Evolutionary conservation across 805 yeast genomes (phyloP).

Genomic region (Brettanomyces custersianus): DNA sequence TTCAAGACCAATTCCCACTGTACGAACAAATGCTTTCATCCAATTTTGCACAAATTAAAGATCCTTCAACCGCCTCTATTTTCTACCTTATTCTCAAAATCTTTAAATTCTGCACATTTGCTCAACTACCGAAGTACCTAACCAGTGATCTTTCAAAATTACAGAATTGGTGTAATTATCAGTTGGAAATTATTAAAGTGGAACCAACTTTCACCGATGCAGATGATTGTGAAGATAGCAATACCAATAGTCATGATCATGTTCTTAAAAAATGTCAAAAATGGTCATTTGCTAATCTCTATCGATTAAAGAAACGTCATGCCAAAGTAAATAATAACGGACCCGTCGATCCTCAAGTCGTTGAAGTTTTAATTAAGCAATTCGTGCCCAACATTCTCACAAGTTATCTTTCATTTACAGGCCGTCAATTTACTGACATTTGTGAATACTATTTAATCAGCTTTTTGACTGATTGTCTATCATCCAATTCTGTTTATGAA

Average conservation of each 20-base stretch:
- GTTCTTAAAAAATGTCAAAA: constrained; percentile 47
- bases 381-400: constrained; percentile 65
- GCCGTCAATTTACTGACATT: constrained; percentile 61
- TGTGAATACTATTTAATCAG: constrained; percentile 54
- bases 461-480: constrained; percentile 51
- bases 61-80: constrained; percentile 1
- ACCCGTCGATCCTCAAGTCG: constrained; percentile 6
- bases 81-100: constrained; percentile 58
- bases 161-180: constrained; percentile 63
- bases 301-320: constrained; percentile 58
- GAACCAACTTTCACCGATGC: constrained; percentile 32
- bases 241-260: background rate
- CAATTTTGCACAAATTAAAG: constrained; percentile 3
- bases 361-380: constrained; percentile 33
- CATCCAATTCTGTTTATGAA: constrained; percentile 50
- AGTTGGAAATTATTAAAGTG: constrained; percentile 50
- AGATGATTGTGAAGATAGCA: constrained; percentile 9
- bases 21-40: constrained; percentile 5
- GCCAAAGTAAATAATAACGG: constrained; percentile 18
- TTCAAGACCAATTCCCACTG: constrained; percentile 52
- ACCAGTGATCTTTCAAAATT: constrained; percentile 37
- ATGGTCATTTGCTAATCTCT: constrained; percentile 77
- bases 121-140: constrained; percentile 4
- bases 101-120: constrained; percentile 4
- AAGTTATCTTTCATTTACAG: constrained; percentile 52